Percentiles rank a stretch among this genome's conserved stretches.
phyloP scores from a whole-genome alignment of 805 yeast species.

The Cyberlindnera nakhonratchasimensis region DNA sequence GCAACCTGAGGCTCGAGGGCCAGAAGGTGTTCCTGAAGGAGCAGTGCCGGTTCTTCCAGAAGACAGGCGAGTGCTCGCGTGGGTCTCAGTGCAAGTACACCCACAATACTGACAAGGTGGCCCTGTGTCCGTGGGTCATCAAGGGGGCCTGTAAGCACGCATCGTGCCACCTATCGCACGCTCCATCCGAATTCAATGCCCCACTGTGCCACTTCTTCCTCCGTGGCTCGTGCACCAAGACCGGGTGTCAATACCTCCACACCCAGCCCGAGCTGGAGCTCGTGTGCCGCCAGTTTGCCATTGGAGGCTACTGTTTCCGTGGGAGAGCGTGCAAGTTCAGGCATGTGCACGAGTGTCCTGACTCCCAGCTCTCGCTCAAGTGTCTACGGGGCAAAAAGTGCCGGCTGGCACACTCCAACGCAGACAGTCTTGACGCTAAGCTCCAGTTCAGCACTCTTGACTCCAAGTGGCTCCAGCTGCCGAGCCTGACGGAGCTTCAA shows the following conservation, averaged over 20 bases:
- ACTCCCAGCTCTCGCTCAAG: conserved; percentile 54
- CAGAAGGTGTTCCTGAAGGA: conserved; percentile 25
- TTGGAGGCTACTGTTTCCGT: conserved; percentile 63
- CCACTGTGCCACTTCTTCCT: conserved; percentile 54
- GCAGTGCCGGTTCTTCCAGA: conserved; percentile 28
- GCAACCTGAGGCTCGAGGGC: conserved; percentile 26
- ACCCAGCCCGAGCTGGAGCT: conserved; percentile 40
- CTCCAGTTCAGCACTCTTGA: conserved; percentile 22
- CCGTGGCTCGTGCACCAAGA: conserved; percentile 44
- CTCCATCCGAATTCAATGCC: conserved; percentile 55
- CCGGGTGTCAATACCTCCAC: conserved; percentile 50
- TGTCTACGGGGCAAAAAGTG: conserved; percentile 56
- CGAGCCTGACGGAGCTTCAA: conserved; percentile 20
- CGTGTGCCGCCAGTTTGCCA: conserved; percentile 64
- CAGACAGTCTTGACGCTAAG: conserved; percentile 26
- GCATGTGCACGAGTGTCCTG: conserved; percentile 69
- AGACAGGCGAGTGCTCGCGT: conserved; percentile 41
- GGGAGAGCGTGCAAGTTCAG: conserved; percentile 55
- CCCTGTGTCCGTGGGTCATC: conserved; percentile 51
- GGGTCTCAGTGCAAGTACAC: conserved; percentile 48
- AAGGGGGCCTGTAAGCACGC: conserved; percentile 40
- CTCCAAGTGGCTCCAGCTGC: conserved; percentile 22
- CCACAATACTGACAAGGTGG: conserved; percentile 49
- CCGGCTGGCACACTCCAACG: conserved; percentile 45
- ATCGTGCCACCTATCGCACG: conserved; percentile 54